Evolutionary conservation across 106 monocot species (phyloP), one percentile per base, ranked within the genome.

Genomic region (Platanthera guangdongensis): DNA sequence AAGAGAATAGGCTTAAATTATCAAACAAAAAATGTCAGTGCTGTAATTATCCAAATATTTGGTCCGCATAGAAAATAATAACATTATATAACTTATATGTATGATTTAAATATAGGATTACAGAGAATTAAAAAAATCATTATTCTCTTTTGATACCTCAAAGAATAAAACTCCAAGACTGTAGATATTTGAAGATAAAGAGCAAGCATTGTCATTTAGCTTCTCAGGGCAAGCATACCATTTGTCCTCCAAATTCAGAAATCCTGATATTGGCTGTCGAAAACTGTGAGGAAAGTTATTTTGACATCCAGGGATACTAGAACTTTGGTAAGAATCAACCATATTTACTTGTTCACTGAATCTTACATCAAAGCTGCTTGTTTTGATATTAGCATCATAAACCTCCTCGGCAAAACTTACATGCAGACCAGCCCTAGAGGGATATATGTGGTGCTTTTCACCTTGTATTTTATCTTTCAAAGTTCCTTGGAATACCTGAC

Each of bases 201-300:
- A 14, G 50, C 59, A 84, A 9, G 9, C 19, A 52, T 52, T 68
- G 14, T 71, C 80, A 78, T 76, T 80, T 30, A 82, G 64, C 76
- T 94, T 88, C 74, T 97, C 97, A 9, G 94, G 93, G 81, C 91
- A 85, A 46, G 84, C 81, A 85, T 97, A 97, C 97, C 97, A 94
- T 80, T 69, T 85, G 60, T 91, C 83, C 86, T 97, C 97, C 77
- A 89, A 74, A 53, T 81, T 91, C 71, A 80, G 45, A 47, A 80
- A 51, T 74, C 84, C 89, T 73, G 54, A 78, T 63, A 39, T 15
- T 15, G 60, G 21, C 4, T 79, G 47, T 49, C 77, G 51, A 55
- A 13, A 52, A 75, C 16, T 70, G 46, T 54, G 51, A 77, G 18
- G 47, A 53, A 49, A 69, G 22, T 72, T 1, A 77, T 18, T 72